These are phyloP conservation scores for Phyllosticta citriasiana DNA, from an alignment of 2,329 filamentous ascomycete genomes.

Conservation along the genomic window DNA sequence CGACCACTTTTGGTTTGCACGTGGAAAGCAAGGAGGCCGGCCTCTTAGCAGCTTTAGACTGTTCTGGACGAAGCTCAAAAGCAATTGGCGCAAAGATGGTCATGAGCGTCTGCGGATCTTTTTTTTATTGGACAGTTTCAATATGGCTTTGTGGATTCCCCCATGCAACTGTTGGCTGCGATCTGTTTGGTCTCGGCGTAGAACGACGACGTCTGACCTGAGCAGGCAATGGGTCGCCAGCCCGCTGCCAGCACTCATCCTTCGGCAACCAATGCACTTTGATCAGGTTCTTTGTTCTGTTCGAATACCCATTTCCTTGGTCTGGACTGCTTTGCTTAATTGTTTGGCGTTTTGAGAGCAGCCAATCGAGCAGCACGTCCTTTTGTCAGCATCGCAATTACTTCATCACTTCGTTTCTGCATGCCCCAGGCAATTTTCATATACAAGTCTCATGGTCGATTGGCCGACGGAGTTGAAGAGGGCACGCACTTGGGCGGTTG, in stretches of 20 bases:
- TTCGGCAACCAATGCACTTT: constrained; percentile 8
- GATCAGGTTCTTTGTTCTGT: constrained; percentile 10
- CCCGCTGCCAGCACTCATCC: not conserved
- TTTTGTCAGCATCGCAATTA: not conserved
- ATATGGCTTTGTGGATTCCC: not conserved
- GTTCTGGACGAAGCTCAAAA: not conserved
- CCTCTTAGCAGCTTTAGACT: not conserved
- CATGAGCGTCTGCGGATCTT: not conserved
- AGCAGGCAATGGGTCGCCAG: not conserved
- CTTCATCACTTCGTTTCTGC: not conserved
- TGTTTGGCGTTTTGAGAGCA: constrained; percentile 7
- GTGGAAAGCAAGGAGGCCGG: not conserved
- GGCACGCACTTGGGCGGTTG: not conserved
- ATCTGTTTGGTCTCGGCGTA: not conserved
- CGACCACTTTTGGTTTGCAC: not conserved
- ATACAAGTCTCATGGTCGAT: not conserved
- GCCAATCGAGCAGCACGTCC: not conserved
- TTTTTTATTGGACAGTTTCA: not conserved
- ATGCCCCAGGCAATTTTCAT: not conserved
- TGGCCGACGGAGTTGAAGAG: not conserved
- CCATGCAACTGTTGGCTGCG: not conserved
- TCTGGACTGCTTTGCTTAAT: constrained; percentile 5
- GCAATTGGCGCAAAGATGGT: not conserved
- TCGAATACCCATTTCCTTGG: constrained; percentile 12
- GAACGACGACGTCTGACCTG: not conserved